Evolutionary conservation across 1,284 basidiomycete genomes (phyloP), one percentile per base, ranked within the genome.

Genomic region (Ganoderma multipileum): DNA sequence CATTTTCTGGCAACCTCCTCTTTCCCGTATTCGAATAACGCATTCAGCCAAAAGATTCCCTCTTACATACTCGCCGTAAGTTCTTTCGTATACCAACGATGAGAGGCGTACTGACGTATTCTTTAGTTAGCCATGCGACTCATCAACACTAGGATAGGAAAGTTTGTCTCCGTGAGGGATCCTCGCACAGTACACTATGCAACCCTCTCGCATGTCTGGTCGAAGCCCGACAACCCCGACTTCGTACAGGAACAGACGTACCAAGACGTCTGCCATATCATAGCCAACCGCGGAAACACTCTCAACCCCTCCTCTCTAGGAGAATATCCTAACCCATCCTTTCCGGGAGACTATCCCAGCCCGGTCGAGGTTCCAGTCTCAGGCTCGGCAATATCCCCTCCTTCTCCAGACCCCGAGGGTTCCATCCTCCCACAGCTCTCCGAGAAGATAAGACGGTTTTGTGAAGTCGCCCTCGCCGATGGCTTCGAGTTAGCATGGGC

Each of bases 171-270:
- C n/a, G 42, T 64, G 20, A 20, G 44, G 23, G 41, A 64, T 26
- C 63, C 63, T 26, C 63, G 63, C 12, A 33, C 26, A 2, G 63
- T 59, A 14, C 63, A 41, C n/a, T 65, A 59, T 30, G 55, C 63
- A 1, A 65, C 58, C 41, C 55, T 65, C 7, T 65, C 63, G 30
- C 55, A 65, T 20, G 63, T 65, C 55, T 65, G 63, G 63, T 30
- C 63, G 39, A 65, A 16, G 7, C 30, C 16, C 20, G 30, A 38
- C 28, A 20, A 11, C 12, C 55, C 55, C 18, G 63, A 14, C 23
- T 50, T 26, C 12, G 23, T 26, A 26, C 47, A 9, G 14, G 47
- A 65, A 7, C 63, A 65, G 30, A 65, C 63, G 12, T 65, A 65
- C 30, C n/a, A 58, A 30, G 55, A 65, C 11, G 36, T 65, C 23